Percentiles rank a stretch among this genome's conserved stretches.
Conservation (phyloP, 1,284 basidiomycete genomes). For the Melampsora abietis-canadensis region DNA sequence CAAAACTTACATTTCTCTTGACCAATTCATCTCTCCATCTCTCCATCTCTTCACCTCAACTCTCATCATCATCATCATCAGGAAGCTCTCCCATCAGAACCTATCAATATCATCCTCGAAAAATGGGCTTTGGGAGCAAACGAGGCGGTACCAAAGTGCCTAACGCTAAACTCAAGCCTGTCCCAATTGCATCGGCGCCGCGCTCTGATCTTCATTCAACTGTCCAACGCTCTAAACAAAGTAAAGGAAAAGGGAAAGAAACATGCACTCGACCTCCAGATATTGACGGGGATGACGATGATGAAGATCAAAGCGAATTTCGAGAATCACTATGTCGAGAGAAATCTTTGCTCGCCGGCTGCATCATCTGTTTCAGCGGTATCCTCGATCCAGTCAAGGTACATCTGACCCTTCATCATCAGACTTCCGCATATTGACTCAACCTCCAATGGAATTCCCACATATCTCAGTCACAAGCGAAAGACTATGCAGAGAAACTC, state of each 20-base stretch:
- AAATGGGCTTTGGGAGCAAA: conserved; percentile 32
- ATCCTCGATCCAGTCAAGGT: conserved; percentile 34
- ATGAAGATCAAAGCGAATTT: conserved; percentile 23
- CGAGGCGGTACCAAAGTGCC: conserved; percentile 40
- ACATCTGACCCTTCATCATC: background rate
- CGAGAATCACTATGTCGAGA: conserved; percentile 31
- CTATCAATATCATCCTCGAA: background rate
- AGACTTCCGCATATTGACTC: background rate
- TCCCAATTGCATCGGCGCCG: background rate
- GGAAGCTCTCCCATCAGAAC: background rate
- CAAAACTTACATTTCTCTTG: too few relatives aligned
- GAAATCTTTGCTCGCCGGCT: conserved; percentile 29
- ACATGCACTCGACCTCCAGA: background rate
- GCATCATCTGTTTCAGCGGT: conserved; percentile 33
- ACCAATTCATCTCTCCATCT: too few relatives aligned
- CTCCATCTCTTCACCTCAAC: too few relatives aligned
- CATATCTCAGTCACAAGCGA: conserved; percentile 24
- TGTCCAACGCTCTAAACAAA: conserved; percentile 15
- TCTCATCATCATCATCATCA: conserved; percentile 3
- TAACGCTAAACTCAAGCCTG: conserved; percentile 34
- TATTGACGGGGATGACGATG: conserved; percentile 26
- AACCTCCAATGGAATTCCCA: background rate
- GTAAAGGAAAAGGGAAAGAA: conserved; percentile 10
- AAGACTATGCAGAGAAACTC: conserved; percentile 29
- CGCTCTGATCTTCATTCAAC: background rate